Conservation (phyloP, 1,284 basidiomycete genomes). For the Inonotus obliquus region DNA sequence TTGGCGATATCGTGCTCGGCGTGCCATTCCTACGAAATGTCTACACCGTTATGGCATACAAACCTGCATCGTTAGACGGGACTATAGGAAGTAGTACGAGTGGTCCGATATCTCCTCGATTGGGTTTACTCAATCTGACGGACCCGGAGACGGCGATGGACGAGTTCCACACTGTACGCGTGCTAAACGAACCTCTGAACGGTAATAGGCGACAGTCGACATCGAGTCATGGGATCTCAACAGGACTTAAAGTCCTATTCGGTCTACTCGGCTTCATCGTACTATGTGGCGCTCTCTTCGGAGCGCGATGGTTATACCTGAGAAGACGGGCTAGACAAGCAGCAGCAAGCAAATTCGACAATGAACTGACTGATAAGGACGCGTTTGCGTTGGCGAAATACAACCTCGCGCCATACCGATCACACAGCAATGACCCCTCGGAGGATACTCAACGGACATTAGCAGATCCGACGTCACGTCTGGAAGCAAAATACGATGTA, state of each 20-base stretch:
- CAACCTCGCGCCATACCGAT: conserved; percentile 20
- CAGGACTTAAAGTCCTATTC: conserved; percentile 58
- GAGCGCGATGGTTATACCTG: conserved; percentile 43
- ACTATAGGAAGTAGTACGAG: conserved; percentile 33
- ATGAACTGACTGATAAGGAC: conserved; percentile 8
- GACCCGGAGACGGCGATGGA: conserved; percentile 50
- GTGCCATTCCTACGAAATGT: conserved; percentile 70
- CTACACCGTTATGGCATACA: conserved; percentile 69
- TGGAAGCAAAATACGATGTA: conserved; percentile 13
- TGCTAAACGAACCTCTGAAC: conserved; percentile 52
- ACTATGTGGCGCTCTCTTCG: conserved; percentile 50
- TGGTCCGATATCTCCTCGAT: conserved; percentile 35
- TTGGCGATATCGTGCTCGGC: conserved; percentile 64
- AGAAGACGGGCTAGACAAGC: conserved; percentile 21
- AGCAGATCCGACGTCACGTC: conserved; percentile 30
- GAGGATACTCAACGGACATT: conserved; percentile 31
- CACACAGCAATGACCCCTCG: conserved; percentile 23
- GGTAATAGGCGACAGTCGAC: conserved; percentile 8
- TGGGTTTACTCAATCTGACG: conserved; percentile 58
- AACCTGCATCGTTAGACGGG: conserved; percentile 41
- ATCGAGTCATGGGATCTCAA: conserved; percentile 30
- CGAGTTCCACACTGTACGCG: conserved; percentile 63
- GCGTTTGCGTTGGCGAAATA: conserved; percentile 19
- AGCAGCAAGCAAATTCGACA: conserved; percentile 12
- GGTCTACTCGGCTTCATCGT: conserved; percentile 52